Conservation (phyloP, 805 yeast genomes). For the Saturnispora bothae region DNA sequence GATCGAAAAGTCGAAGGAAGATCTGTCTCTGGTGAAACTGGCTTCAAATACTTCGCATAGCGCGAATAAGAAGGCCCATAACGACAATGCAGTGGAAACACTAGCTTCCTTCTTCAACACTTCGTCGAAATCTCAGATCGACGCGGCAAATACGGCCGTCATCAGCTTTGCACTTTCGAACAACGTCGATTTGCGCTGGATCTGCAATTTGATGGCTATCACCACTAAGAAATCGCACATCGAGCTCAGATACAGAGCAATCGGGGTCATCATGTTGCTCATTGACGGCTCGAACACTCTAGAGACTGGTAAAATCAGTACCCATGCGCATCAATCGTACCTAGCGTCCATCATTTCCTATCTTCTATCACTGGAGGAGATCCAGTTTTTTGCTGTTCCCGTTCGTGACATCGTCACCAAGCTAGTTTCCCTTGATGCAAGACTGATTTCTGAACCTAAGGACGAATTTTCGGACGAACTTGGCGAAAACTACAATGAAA, state of each 20-base stretch:
- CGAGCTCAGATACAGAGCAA: slow-evolving; percentile 23
- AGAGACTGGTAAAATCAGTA: slow-evolving; percentile 37
- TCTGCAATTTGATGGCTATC: slow-evolving; percentile 45
- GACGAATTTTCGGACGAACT: slow-evolving; percentile 26
- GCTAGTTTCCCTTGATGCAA: slow-evolving; percentile 18
- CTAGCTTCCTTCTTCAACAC: slow-evolving; percentile 57
- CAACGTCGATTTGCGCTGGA: slow-evolving; percentile 35
- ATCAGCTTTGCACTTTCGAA: slow-evolving; percentile 32
- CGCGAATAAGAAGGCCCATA: background rate
- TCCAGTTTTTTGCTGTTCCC: slow-evolving; percentile 79
- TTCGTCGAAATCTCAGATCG: slow-evolving; percentile 48
- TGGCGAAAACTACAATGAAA: slow-evolving; percentile 34
- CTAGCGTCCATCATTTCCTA: slow-evolving; percentile 28
- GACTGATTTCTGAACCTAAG: background rate
- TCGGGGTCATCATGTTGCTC: slow-evolving; percentile 15
- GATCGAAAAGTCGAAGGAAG: slow-evolving; percentile 17
- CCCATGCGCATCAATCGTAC: slow-evolving; percentile 9
- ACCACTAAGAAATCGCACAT: slow-evolving; percentile 63
- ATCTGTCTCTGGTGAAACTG: slow-evolving; percentile 15
- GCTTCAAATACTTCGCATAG: background rate
- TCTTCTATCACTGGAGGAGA: slow-evolving; percentile 55
- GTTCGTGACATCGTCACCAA: slow-evolving; percentile 67
- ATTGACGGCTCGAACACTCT: slow-evolving; percentile 28
- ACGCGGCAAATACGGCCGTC: slow-evolving; percentile 43
- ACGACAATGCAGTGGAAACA: slow-evolving; percentile 25